These are phyloP conservation scores for Diutina rugosa DNA, from an alignment of 1,139 yeast species.

Conservation along the genomic window DNA sequence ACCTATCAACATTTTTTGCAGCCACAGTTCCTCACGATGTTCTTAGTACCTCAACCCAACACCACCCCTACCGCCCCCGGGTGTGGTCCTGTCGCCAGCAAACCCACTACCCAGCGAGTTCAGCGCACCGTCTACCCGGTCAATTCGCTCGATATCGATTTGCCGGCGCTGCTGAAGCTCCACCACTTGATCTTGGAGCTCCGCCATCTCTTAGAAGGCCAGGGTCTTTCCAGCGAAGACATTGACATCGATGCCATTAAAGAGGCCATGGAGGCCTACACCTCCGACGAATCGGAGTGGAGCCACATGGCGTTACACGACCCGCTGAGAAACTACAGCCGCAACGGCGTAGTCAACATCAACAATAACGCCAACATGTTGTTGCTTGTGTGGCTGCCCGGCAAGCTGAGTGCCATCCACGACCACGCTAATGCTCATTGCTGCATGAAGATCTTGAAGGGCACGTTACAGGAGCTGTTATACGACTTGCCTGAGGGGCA, in stretches of 20 bases:
- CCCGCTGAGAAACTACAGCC: slow-evolving; percentile 33
- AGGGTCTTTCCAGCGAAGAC: slow-evolving; percentile 33
- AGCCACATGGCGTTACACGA: slow-evolving; percentile 44
- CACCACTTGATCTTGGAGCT: background rate
- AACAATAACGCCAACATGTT: slow-evolving; percentile 59
- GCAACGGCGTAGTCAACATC: slow-evolving; percentile 57
- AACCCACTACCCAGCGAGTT: background rate
- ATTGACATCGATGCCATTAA: slow-evolving; percentile 39
- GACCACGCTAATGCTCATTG: slow-evolving; percentile 73
- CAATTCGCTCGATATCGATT: background rate
- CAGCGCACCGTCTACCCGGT: background rate
- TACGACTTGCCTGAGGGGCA: slow-evolving; percentile 37
- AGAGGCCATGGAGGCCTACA: slow-evolving; percentile 35
- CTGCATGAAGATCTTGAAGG: slow-evolving; percentile 52
- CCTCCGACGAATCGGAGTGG: slow-evolving; percentile 45
- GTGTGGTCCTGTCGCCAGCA: background rate
- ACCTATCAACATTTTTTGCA: background rate
- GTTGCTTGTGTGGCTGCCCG: slow-evolving; percentile 62
- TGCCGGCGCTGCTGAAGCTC: background rate
- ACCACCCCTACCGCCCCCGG: background rate
- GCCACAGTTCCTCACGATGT: background rate
- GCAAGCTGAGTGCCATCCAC: slow-evolving; percentile 54
- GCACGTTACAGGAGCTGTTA: slow-evolving; percentile 44
- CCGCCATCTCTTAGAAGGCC: background rate
- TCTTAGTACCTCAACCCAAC: background rate